These are phyloP conservation scores for Aegilops longissima DNA, from an alignment of 176 grass and related monocot genomes.

Conservation along the genomic window DNA sequence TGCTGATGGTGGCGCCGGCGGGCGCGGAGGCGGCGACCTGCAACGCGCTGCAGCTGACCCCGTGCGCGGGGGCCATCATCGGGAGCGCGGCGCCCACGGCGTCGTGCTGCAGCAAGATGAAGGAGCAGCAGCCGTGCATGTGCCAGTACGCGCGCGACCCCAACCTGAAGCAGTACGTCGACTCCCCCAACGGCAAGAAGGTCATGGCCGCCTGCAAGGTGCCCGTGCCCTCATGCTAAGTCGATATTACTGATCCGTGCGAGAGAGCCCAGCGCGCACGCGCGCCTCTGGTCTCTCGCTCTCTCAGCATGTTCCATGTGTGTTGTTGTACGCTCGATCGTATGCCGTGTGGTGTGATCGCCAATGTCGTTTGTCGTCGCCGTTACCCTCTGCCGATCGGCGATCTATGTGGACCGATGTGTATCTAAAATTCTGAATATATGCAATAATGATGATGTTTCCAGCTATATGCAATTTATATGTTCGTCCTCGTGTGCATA, in stretches of 20 bases:
- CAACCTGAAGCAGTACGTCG: conserved; percentile 52
- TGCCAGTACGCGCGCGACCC: conserved; percentile 80
- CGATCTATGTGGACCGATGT: background rate
- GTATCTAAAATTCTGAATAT: background rate
- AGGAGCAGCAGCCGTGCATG: conserved; percentile 68
- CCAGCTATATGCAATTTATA: background rate
- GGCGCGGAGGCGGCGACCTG: conserved; percentile 43
- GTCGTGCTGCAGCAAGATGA: conserved; percentile 64
- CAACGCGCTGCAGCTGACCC: conserved; percentile 46
- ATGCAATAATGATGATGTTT: background rate
- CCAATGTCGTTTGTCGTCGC: too few species aligned
- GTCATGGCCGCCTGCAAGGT: conserved; percentile 38
- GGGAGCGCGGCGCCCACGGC: conserved; percentile 29
- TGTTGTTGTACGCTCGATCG: background rate
- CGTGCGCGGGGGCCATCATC: conserved; percentile 63
- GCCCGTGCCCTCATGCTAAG: conserved; percentile 41
- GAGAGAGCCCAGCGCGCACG: background rate
- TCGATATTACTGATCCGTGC: background rate
- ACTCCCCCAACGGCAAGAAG: conserved; percentile 57
- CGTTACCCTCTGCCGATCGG: too few species aligned
- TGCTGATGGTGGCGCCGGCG: conserved; percentile 30
- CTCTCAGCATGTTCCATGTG: background rate
- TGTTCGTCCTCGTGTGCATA: background rate
- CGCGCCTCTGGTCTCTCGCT: background rate
- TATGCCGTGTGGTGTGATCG: too few species aligned